phyloP scores from a whole-genome alignment of 2,329 filamentous ascomycete species.

The Ilyonectria mors-panacis region DNA sequence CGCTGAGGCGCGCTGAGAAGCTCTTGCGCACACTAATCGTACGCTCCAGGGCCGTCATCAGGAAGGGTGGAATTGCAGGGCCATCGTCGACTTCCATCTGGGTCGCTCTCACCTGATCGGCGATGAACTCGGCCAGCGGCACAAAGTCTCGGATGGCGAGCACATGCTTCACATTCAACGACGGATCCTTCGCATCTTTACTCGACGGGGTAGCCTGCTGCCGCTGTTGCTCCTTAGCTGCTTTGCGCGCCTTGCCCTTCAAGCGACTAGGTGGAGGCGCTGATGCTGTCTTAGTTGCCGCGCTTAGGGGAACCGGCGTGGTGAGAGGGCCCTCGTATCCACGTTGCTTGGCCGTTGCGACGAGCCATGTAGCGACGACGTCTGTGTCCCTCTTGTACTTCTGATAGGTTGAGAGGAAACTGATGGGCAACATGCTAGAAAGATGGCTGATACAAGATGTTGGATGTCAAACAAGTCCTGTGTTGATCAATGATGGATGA shows the following conservation, averaged over 20 bases:
- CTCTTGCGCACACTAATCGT: conserved; percentile 7
- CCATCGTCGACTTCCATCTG: not conserved
- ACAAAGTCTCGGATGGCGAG: conserved; percentile 16
- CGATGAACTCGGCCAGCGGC: conserved; percentile 14
- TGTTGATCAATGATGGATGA: not conserved
- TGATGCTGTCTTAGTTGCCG: not conserved
- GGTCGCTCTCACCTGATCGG: not conserved
- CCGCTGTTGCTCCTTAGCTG: not conserved
- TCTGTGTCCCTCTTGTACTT: conserved; percentile 16
- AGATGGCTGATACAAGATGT: not conserved
- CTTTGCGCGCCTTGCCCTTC: conserved; percentile 4
- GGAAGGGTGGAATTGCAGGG: not conserved
- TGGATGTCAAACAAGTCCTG: not conserved
- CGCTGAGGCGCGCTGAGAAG: not conserved
- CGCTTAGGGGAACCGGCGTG: not conserved
- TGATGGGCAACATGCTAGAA: not conserved
- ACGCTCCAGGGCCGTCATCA: not conserved
- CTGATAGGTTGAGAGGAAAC: conserved; percentile 7
- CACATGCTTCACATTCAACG: conserved; percentile 5
- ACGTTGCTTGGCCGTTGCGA: conserved; percentile 3
- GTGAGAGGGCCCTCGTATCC: not conserved
- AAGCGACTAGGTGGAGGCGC: not conserved
- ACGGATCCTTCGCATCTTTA: not conserved
- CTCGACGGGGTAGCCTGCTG: not conserved
- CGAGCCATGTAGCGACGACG: conserved; percentile 7